phyloP scores from a whole-genome alignment of 208 protist species.

The Porcisia deanei region DNA sequence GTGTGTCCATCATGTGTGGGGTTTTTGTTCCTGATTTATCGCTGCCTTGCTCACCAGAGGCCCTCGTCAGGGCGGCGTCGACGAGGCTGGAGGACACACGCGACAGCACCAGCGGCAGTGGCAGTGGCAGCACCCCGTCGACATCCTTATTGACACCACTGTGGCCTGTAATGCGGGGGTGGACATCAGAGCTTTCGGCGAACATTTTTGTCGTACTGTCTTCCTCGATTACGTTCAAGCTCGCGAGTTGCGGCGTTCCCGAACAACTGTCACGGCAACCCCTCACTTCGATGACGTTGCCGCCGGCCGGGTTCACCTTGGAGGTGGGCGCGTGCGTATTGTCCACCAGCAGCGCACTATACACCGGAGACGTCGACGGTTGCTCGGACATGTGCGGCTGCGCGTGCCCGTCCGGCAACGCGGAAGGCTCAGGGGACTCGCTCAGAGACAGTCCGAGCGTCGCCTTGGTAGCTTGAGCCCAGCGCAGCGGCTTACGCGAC shows the following conservation, averaged over 20 bases:
- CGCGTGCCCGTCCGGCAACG: slow-evolving; percentile 13
- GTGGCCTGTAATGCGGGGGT: background rate
- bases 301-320: slow-evolving; percentile 24
- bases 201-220: slow-evolving; percentile 4
- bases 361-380: background rate
- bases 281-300: background rate
- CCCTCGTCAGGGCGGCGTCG: background rate
- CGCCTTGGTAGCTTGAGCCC: slow-evolving; percentile 16
- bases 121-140: background rate
- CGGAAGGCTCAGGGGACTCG: slow-evolving; percentile 11
- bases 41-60: background rate
- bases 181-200: background rate
- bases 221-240: background rate
- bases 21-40: background rate
- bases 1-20: background rate
- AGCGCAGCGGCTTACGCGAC: slow-evolving; percentile 19
- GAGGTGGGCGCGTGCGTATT: slow-evolving; percentile 50
- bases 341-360: slow-evolving; percentile 34
- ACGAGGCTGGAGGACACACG: background rate
- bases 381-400: slow-evolving; percentile 15
- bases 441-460: slow-evolving; percentile 4
- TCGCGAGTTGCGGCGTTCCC: slow-evolving; percentile 2
- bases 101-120: background rate
- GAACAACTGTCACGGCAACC: background rate
- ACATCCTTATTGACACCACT: background rate